These are phyloP conservation scores for Alternaria alternata DNA, from an alignment of 2,329 filamentous ascomycete genomes.

Conservation along the genomic window DNA sequence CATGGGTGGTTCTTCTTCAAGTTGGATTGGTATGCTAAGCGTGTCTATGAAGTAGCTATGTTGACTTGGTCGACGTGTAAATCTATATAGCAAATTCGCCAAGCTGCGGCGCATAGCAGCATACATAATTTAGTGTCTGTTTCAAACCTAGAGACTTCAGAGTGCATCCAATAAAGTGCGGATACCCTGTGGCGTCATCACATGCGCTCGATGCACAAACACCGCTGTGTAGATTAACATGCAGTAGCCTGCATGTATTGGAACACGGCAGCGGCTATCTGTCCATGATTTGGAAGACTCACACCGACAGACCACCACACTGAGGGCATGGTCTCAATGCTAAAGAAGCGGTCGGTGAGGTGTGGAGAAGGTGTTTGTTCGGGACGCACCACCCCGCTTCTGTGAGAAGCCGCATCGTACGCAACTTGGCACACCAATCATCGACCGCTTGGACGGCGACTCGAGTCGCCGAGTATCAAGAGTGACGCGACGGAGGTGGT, in stretches of 20 bases:
- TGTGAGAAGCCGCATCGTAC: slow-evolving; percentile 11
- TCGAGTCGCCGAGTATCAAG: slow-evolving; percentile 8
- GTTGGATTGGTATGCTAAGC: background rate
- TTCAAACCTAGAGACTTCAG: too few relatives aligned
- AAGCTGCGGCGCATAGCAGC: too few relatives aligned
- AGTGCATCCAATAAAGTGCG: background rate
- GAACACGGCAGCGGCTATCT: slow-evolving; percentile 5
- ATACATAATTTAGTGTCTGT: too few relatives aligned
- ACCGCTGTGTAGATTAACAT: background rate
- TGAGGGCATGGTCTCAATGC: background rate
- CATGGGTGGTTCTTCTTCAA: background rate
- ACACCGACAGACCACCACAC: slow-evolving; percentile 24
- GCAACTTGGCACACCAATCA: slow-evolving; percentile 19
- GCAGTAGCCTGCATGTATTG: slow-evolving; percentile 13
- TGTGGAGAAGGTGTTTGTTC: slow-evolving; percentile 17
- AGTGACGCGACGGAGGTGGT: slow-evolving; percentile 4
- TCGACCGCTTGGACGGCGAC: background rate
- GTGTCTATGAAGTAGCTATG: background rate
- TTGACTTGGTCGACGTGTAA: background rate
- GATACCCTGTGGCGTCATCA: background rate
- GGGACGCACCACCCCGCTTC: slow-evolving; percentile 19
- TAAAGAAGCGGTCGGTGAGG: slow-evolving; percentile 23
- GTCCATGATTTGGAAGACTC: background rate
- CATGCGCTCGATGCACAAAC: background rate
- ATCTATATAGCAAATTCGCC: background rate